Evolutionary conservation across 140 eudicot species (phyloP), one percentile per base, ranked within the genome.

Genomic region (Stevia rebaudiana): DNA sequence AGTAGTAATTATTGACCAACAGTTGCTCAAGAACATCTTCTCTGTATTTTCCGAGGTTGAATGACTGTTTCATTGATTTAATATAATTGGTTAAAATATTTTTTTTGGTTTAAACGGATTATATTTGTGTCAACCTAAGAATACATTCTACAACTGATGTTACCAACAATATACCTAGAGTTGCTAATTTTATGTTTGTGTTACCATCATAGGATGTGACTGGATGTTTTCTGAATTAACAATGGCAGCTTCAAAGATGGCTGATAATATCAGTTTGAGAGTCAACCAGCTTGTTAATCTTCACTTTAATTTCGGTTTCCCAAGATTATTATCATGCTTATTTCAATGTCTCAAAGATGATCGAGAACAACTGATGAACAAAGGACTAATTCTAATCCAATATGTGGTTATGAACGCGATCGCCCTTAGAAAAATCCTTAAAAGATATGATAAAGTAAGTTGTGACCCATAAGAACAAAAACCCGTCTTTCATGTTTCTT

Each of bases 401-500:
- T 82, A 74, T 41, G 82, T 60, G 28, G 66, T 72, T 23, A 78
- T 79, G 78, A 79, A 83, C 61, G 76, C 82, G 12, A 50, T 76
- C 31, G 85, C 82, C 58, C 44, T 79, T 16, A 63, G 76, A 12
- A 79, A 79, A 58, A 79, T 82, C 31, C 84, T 79, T 30, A 76
- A 79, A 51, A 82, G 79, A 63, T 82, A 82, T 43, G 88, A 82
- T 36, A 82, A 79, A 65, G 88, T 78, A 78, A 68, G 76, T 8
- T 3, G 18, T 3, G 18, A 0, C 16, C 11, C 22, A 1, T 21
- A 33, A 22, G 11, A 10, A 22, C 8, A 22, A 11, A 24, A 53
- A 4, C 60, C 33, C 33, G 5, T 11, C 15, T 23, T 53, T 53
- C 35, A 22, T 47, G 13, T 10, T 25, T 19, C 36, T 18, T 19